A percentile compares a stretch with the other conserved stretches of the same genome.
phyloP scores from a whole-genome alignment of 1,284 basidiomycete species.

The Megacollybia platyphylla region DNA sequence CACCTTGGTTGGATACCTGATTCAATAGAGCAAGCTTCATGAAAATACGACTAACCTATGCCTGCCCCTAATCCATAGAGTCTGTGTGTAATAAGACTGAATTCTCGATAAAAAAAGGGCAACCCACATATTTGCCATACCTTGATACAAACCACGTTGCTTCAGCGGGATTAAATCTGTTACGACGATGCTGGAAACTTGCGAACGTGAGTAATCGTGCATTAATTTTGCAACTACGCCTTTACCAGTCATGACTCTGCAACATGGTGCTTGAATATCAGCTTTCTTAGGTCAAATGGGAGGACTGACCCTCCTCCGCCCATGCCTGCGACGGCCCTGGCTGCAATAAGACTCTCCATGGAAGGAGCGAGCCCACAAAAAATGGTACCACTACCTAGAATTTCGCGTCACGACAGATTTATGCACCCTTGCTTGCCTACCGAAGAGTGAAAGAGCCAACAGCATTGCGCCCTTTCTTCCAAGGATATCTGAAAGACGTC shows the following conservation, averaged over 20 bases:
- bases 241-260: slow-evolving; percentile 72
- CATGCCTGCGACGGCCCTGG: slow-evolving; percentile 79
- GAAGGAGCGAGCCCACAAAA: slow-evolving; percentile 74
- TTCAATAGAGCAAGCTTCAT: slow-evolving; percentile 51
- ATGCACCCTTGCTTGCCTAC: slow-evolving; percentile 22
- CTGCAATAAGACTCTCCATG: slow-evolving; percentile 73
- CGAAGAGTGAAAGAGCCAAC: slow-evolving; percentile 69
- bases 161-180: slow-evolving; percentile 78
- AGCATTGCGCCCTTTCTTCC: slow-evolving; percentile 80
- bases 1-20: slow-evolving; percentile 56
- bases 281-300: neutral
- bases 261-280: neutral
- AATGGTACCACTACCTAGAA: slow-evolving; percentile 64
- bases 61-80: neutral
- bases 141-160: slow-evolving; percentile 81
- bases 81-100: slow-evolving; percentile 20
- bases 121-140: slow-evolving; percentile 72
- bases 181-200: slow-evolving; percentile 67
- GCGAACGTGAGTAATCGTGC: slow-evolving; percentile 11
- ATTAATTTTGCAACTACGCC: slow-evolving; percentile 7
- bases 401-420: slow-evolving; percentile 3
- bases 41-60: neutral
- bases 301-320: slow-evolving; percentile 71
- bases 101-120: slow-evolving; percentile 1
- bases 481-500: slow-evolving; percentile 78